A percentile compares a stretch with the other conserved stretches of the same genome.
These are phyloP conservation scores for Yamadazyma aaseri DNA, from an alignment of 1,139 yeast species.

Conservation along the genomic window DNA sequence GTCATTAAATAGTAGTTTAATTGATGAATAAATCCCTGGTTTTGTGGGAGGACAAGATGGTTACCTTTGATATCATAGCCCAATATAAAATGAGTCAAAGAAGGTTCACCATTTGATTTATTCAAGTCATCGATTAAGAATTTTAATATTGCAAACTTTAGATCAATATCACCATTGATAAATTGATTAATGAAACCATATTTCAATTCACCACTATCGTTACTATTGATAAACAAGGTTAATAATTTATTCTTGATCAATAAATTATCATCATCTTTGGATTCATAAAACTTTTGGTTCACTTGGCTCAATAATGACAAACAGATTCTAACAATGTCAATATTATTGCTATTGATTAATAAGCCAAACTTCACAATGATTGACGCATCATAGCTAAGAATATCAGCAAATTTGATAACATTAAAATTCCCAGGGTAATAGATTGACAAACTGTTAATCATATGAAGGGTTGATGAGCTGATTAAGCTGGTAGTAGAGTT, in stretches of 20 bases:
- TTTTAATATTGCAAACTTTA: constrained; percentile 59
- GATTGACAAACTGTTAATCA: constrained; percentile 24
- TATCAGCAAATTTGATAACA: constrained; percentile 63
- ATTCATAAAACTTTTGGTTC: constrained; percentile 47
- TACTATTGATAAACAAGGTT: constrained; percentile 69
- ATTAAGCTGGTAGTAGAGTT: constrained; percentile 3
- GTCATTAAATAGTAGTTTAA: constrained; percentile 50
- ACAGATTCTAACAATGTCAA: constrained; percentile 50
- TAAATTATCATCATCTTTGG: constrained; percentile 31
- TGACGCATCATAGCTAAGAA: constrained; percentile 65
- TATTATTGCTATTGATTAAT: constrained; percentile 60
- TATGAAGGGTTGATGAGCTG: background rate
- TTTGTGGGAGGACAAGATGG: constrained; percentile 20
- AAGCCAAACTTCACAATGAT: constrained; percentile 69
- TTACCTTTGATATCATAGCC: constrained; percentile 57
- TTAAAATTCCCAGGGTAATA: constrained; percentile 57
- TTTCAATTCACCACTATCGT: constrained; percentile 69
- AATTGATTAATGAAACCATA: constrained; percentile 73
- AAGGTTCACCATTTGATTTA: constrained; percentile 39
- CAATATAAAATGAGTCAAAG: constrained; percentile 70
- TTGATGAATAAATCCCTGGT: constrained; percentile 45
- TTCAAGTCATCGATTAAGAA: constrained; percentile 56
- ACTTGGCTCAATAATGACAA: constrained; percentile 54
- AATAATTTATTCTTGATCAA: constrained; percentile 63
- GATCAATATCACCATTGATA: constrained; percentile 43